phyloP scores from a whole-genome alignment of 169 alveolate species.

The Eimeria brunetti region DNA sequence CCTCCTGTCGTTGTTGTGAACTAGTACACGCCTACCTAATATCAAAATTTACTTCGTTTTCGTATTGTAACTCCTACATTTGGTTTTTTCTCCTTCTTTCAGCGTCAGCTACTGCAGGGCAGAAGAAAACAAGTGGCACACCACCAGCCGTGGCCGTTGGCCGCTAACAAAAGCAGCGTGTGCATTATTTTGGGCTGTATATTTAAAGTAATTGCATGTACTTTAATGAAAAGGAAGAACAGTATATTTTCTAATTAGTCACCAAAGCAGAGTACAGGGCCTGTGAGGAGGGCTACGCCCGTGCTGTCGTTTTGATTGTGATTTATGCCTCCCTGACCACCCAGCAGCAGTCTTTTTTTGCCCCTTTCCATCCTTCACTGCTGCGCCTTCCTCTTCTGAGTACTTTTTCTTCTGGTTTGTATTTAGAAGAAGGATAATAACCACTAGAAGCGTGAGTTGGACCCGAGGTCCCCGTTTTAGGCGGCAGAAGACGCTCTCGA shows the following conservation, averaged over 20 bases:
- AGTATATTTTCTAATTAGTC: neutral
- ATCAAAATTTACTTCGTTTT: neutral
- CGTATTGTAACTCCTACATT: neutral
- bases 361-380: neutral
- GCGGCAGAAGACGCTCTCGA: neutral
- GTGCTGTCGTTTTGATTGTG: neutral
- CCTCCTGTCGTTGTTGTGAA: neutral
- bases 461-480: neutral
- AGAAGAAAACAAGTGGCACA: neutral
- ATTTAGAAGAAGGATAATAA: neutral
- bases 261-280: neutral
- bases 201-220: neutral
- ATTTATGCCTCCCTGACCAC: neutral
- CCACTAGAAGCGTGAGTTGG: neutral
- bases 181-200: neutral
- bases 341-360: neutral
- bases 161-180: slow-evolving; percentile 9
- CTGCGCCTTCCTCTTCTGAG: neutral
- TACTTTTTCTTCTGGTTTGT: neutral
- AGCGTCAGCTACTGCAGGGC: neutral
- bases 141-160: slow-evolving; percentile 20
- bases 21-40: neutral
- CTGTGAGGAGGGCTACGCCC: neutral
- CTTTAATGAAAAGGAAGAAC: neutral
- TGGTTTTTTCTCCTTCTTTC: neutral